These are phyloP conservation scores for Leishmania guyanensis DNA, from an alignment of 208 protist species.

Conservation along the genomic window DNA sequence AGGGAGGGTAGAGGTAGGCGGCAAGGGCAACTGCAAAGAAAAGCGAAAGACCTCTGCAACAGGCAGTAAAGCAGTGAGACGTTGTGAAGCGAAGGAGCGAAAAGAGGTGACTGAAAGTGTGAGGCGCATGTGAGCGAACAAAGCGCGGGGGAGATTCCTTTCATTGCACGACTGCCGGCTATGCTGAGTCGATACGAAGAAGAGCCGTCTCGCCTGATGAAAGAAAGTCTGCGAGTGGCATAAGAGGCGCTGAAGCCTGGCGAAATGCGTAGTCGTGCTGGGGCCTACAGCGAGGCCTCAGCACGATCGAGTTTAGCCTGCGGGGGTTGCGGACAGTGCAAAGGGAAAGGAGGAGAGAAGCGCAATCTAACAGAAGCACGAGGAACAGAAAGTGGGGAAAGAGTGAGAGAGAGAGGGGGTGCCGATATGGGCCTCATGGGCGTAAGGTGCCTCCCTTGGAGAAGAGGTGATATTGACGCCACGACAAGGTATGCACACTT, in stretches of 20 bases:
- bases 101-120: neutral
- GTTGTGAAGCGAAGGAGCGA: neutral
- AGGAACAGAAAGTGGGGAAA: neutral
- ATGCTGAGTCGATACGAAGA: neutral
- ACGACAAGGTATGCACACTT: neutral
- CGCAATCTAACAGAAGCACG: neutral
- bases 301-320: neutral
- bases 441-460: neutral
- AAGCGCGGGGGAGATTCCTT: too few relatives aligned
- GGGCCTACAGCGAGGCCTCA: neutral
- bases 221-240: neutral
- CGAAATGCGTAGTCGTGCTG: neutral
- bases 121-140: neutral
- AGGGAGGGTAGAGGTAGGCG: neutral
- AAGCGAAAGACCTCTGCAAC: neutral
- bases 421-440: neutral
- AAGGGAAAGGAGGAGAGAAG: neutral
- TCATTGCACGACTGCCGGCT: too few relatives aligned
- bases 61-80: neutral
- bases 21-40: neutral
- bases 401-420: neutral
- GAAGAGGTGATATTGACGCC: neutral
- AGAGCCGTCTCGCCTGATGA: neutral
- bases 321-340: neutral
- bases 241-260: neutral